Base-by-base conservation (phyloP, 768 basidiomycete genomes). In the Boletus patriciae region DNA sequence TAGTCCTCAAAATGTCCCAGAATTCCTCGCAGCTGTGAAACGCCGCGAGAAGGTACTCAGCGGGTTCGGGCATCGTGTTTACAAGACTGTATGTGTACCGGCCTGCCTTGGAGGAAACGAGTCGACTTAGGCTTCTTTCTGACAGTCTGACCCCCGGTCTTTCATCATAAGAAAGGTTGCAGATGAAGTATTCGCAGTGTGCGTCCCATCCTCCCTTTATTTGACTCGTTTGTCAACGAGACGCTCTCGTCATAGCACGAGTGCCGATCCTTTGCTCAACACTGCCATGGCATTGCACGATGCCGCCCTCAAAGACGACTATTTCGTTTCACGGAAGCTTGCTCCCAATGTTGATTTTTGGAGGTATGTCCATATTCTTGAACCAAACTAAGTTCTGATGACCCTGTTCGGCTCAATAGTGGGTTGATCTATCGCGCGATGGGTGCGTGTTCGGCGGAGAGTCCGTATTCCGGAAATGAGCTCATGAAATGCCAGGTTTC, bases 271-370 rank as follows among this genome's bases (percentile, higher is more conserved):
- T 63, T 75, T 96, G 0, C 77, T 96, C 34, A 87, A 93, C 54
- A 94, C 92, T 8, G 94, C 94, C 1, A 92, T 96, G 86, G 84
- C 84, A 8, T 76, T 94, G 48, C 91, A 94, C 59, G 89, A 92
- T 64, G 86, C 87, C 6, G 94, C 94, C 0, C 87, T 95, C 81
- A 87, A 87, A 64, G 94, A 96, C 61, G 88, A 93, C 33, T 96
- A 92, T 72, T 96, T 95, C 64, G 80, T 88, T 60, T 84, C 83
- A 55, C 80, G 94, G 33, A 86, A 82, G 65, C 77, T 96, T 15
- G 89, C 88, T 18, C 93, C 94, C 2, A 96, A 96, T 70, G 94
- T 95, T 25, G 93, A 94, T 72, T 94, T 92, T 70, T 92, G 90
- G 90, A 89, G 70, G 65, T 55, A 56, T 38, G 55, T 54, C 8